A percentile compares a stretch with the other conserved stretches of the same genome.
Conservation (phyloP, 306 rosid genomes). For the Vachellia pachyceras region DNA sequence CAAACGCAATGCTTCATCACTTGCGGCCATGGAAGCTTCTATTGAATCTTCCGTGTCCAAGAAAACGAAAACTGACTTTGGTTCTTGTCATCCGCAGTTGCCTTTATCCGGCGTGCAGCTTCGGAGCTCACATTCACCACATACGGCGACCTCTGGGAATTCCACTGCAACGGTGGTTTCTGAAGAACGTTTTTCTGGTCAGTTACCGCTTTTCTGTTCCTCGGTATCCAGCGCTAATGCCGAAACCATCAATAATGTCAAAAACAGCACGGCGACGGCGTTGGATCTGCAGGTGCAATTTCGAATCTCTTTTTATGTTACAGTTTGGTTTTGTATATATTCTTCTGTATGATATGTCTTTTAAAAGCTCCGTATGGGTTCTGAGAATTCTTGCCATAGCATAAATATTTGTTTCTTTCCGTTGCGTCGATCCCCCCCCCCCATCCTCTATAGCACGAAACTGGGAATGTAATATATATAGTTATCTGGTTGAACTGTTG, state of each 20-base stretch:
- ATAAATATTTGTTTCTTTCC: not conserved
- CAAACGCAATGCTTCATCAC: conserved; percentile 55
- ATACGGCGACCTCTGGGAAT: conserved; percentile 32
- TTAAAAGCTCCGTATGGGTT: not conserved
- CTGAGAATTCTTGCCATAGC: not conserved
- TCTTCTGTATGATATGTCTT: not conserved
- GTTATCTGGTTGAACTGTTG: not conserved
- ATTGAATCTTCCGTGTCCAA: conserved; percentile 46
- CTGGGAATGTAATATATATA: not conserved
- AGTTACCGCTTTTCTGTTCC: conserved; percentile 49
- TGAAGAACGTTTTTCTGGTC: conserved; percentile 38
- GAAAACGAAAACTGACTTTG: conserved; percentile 47
- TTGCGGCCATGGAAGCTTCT: conserved; percentile 43
- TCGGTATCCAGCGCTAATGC: conserved; percentile 40
- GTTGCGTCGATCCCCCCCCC: not conserved
- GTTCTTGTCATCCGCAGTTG: conserved; percentile 2
- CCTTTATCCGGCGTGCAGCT: conserved; percentile 32
- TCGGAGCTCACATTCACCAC: conserved; percentile 3
- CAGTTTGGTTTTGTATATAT: not conserved
- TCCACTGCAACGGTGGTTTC: conserved; percentile 30
- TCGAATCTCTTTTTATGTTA: conserved; percentile 18
- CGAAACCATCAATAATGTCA: conserved; percentile 39
- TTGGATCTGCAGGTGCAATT: conserved; percentile 69
- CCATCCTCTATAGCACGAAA: not conserved
- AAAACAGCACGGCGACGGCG: conserved; percentile 34